A percentile compares a stretch with the other conserved stretches of the same genome.
Conservation (phyloP, 768 basidiomycete species). For the Termitomyces titanicus region DNA sequence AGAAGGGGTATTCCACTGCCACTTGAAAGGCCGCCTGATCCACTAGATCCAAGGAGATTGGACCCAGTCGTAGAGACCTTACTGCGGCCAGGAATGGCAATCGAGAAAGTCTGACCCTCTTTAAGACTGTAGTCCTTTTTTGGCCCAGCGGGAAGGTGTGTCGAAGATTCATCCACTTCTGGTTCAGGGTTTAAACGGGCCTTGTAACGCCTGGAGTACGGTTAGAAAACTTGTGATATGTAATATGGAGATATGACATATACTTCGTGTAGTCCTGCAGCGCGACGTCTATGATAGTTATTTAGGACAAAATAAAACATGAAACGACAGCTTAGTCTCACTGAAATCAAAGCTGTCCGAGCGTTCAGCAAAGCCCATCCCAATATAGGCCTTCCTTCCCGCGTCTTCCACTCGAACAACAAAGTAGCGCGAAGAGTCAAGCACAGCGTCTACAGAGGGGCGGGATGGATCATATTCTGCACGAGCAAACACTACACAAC, state of each 20-base stretch:
- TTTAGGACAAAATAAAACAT: slow-evolving; percentile 7
- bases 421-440: slow-evolving; percentile 95
- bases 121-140: slow-evolving; percentile 94
- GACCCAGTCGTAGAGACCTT: slow-evolving; percentile 31
- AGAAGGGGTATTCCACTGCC: slow-evolving; percentile 61
- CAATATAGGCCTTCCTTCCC: slow-evolving; percentile 88
- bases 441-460: slow-evolving; percentile 89
- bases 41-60: slow-evolving; percentile 35
- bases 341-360: slow-evolving; percentile 92
- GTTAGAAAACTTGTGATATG: slow-evolving; percentile 1
- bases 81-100: slow-evolving; percentile 80
- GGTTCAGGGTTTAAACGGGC: slow-evolving; percentile 55
- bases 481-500: slow-evolving; percentile 73
- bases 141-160: slow-evolving; percentile 70
- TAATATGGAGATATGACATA: background rate
- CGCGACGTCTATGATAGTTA: slow-evolving; percentile 58
- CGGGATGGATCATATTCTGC: slow-evolving; percentile 75
- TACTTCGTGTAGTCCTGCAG: slow-evolving; percentile 86
- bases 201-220: slow-evolving; percentile 49
- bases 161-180: slow-evolving; percentile 47
- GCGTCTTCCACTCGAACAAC: slow-evolving; percentile 87
- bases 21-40: slow-evolving; percentile 20
- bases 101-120: slow-evolving; percentile 93
- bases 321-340: slow-evolving; percentile 34
- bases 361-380: slow-evolving; percentile 88